Conservation (phyloP, 75 land plant species). For the Azolla pinnata region DNA sequence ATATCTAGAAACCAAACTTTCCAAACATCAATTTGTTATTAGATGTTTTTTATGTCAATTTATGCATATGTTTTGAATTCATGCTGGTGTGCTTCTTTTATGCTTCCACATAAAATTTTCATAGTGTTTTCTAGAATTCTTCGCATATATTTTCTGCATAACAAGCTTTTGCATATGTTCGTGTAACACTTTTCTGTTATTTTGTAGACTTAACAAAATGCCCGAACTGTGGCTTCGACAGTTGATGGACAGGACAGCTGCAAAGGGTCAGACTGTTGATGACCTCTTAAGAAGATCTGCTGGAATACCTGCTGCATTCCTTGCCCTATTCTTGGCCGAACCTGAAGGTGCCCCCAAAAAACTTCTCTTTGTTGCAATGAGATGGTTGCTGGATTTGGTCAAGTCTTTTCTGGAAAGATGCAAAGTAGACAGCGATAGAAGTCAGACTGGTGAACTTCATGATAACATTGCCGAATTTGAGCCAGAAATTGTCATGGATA, state of each 20-base stretch:
- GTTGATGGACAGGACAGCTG: constrained; percentile 60
- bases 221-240: constrained; percentile 90
- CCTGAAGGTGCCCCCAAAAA: constrained; percentile 95
- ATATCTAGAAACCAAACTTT: no score
- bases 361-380: constrained; percentile 74
- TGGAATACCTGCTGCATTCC: constrained; percentile 95
- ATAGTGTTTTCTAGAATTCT: no score
- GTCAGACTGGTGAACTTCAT: not conserved
- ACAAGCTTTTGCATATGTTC: no score
- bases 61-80: not conserved
- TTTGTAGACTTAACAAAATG: constrained; percentile 63
- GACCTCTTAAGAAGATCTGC: constrained; percentile 93
- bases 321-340: constrained; percentile 83
- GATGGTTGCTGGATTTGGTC: constrained; percentile 68
- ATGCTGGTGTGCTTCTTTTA: no score
- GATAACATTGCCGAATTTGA: not conserved
- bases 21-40: no score
- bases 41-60: no score
- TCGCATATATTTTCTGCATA: no score
- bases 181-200: no score
- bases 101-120: no score
- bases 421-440: constrained; percentile 3
- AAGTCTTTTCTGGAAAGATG: constrained; percentile 30
- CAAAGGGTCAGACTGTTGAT: constrained; percentile 89
- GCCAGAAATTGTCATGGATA: no score